Evolutionary conservation across 2,329 filamentous ascomycete genomes (phyloP).

Genomic region (Phyllosticta citriasiana): DNA sequence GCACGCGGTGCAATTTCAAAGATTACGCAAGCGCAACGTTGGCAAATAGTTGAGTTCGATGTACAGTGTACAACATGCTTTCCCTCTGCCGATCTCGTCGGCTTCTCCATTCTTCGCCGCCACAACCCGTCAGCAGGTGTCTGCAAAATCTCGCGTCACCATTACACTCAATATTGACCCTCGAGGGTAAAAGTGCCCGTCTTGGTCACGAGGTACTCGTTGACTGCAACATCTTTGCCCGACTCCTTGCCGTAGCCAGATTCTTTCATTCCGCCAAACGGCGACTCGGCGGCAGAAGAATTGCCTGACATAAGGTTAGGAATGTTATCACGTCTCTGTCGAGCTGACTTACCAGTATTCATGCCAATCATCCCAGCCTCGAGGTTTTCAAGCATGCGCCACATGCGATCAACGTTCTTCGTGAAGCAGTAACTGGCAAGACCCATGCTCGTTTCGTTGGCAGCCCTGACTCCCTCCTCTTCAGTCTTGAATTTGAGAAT

Average conservation of each 20-base stretch:
- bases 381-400: slow-evolving; percentile 19
- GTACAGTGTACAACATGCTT: not conserved
- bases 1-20: not conserved
- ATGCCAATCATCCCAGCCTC: slow-evolving; percentile 27
- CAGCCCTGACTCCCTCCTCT: slow-evolving; percentile 28
- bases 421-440: slow-evolving; percentile 31
- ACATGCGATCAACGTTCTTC: slow-evolving; percentile 29
- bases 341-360: slow-evolving; percentile 13
- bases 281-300: slow-evolving; percentile 46
- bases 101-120: not conserved
- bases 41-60: not conserved
- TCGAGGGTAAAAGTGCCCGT: slow-evolving; percentile 49
- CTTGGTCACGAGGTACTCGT: slow-evolving; percentile 49
- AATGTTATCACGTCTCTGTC: too few relatives aligned
- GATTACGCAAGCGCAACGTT: not conserved
- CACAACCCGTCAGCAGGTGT: too few relatives aligned
- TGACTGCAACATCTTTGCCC: slow-evolving; percentile 50
- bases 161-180: slow-evolving; percentile 4
- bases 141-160: not conserved
- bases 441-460: slow-evolving; percentile 30
- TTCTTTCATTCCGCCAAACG: slow-evolving; percentile 54
- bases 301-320: not conserved
- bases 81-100: not conserved
- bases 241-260: slow-evolving; percentile 53
- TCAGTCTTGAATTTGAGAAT: slow-evolving; percentile 29